phyloP scores from a whole-genome alignment of 768 basidiomycete species.

The Pholiota conissans region DNA sequence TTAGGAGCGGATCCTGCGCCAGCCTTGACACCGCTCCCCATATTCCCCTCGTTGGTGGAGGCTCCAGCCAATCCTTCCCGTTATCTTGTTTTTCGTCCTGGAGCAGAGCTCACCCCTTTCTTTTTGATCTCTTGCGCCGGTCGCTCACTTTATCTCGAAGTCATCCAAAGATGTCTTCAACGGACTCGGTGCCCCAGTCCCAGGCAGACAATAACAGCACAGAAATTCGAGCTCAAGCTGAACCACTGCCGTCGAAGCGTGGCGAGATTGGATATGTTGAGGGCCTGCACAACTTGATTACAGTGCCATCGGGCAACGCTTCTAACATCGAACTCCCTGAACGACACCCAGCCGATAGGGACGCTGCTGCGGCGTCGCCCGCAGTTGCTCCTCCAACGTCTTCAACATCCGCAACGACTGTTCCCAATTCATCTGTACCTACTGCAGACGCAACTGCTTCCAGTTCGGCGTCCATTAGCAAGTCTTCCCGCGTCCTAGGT shows the following conservation, averaged over 20 bases:
- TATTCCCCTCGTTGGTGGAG: neutral
- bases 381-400: constrained; percentile 8
- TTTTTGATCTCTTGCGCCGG: constrained; percentile 18
- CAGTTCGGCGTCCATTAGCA: constrained; percentile 12
- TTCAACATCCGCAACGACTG: constrained; percentile 5
- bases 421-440: neutral
- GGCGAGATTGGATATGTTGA: constrained; percentile 68
- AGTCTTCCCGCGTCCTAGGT: constrained; percentile 31
- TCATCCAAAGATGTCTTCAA: too few species aligned
- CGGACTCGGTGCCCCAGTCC: constrained; percentile 1
- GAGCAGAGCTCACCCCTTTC: constrained; percentile 16
- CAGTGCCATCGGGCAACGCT: constrained; percentile 40
- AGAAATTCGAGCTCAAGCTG: constrained; percentile 50
- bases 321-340: constrained; percentile 30
- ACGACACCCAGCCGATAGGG: constrained; percentile 42
- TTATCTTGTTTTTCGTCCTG: constrained; percentile 4
- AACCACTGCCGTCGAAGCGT: constrained; percentile 59
- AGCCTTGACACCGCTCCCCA: neutral
- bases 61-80: constrained; percentile 5
- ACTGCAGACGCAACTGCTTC: constrained; percentile 10
- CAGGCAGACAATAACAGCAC: constrained; percentile 3
- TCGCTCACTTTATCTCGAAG: too few species aligned
- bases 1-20: neutral
- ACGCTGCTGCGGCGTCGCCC: neutral
- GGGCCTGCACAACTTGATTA: constrained; percentile 28